Base-by-base conservation (phyloP, 2,329 filamentous ascomycete genomes). In the Sclerotinia glacialis region DNA sequence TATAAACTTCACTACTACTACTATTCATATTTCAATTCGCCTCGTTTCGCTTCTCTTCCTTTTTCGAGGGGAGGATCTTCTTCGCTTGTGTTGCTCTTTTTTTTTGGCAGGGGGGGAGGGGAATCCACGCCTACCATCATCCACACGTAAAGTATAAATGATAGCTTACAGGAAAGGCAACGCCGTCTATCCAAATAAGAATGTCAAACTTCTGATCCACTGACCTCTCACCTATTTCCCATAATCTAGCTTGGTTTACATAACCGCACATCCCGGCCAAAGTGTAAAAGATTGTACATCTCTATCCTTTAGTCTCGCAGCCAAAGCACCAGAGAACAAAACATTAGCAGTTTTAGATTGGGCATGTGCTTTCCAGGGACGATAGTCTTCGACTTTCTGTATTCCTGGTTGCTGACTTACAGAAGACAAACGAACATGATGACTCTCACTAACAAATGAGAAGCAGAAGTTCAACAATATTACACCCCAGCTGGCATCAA, bases 281-380 rank as follows among this genome's bases (percentile, higher is more conserved):
- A 55, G 69, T 69, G 47, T 31, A 60, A 62, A 65, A n/a, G 53
- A 40, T 16, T 46, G 26, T 16, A 67, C 46, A 44, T 47, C 54
- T 47, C 71, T 49, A 71, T 73, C 5, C 28, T 53, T 56, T 23
- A 64, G 16, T 47, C 46, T 65, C 11, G 44, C n/a, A 14, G 49
- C 58, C n/a, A 68, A n/a, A 14, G 49, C 34, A 8, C 65, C 31
- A 21, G 63, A 40, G 50, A 77, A 60, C 55, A 79, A 74, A 11
- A 81, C 78, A 49, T 80, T 79, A 0, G 79, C 79, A 3, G 79
- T 77, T 68, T 82, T 82, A 49, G 78, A 79, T 69, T 80, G 78
- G 1, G 75, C 77, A 68, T 82, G 82, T 5, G 77, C 80, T 18
- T 69, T 67, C 77, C 78, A 79, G 2, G 68, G 67, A 46, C 74